Evolutionary conservation across 257 asterid species (phyloP).

Genomic region (Ilex asprella): DNA sequence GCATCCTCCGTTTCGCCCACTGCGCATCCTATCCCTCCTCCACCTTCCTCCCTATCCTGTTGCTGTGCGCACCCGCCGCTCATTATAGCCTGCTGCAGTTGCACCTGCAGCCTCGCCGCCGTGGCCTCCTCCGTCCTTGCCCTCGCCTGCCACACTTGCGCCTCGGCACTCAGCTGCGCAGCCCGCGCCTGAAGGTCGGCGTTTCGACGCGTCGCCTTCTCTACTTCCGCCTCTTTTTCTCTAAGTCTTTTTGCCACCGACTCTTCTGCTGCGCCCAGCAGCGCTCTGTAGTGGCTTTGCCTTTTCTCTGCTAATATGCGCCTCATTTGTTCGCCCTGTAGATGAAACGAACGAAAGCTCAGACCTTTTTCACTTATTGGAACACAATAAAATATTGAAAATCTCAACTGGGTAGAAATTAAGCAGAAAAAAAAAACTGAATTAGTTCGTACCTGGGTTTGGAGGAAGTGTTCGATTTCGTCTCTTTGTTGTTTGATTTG

Average conservation of each 20-base stretch:
- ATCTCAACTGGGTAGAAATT: background rate
- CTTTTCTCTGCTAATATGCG: slow-evolving; percentile 30
- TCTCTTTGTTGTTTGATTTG: slow-evolving; percentile 30
- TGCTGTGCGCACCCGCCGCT: slow-evolving; percentile 7
- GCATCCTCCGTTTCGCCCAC: slow-evolving; percentile 42
- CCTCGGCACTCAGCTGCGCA: slow-evolving; percentile 29
- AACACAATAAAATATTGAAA: too few relatives aligned
- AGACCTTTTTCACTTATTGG: background rate
- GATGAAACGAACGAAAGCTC: background rate
- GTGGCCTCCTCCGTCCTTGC: slow-evolving; percentile 30
- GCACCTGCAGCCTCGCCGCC: slow-evolving; percentile 38
- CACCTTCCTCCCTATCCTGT: slow-evolving; percentile 19
- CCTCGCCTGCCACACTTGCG: slow-evolving; percentile 39
- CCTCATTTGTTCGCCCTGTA: slow-evolving; percentile 31
- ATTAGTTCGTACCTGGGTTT: slow-evolving; percentile 18
- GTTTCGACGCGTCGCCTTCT: slow-evolving; percentile 30
- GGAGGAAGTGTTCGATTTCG: slow-evolving; percentile 30
- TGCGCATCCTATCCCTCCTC: slow-evolving; percentile 6
- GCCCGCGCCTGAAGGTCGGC: slow-evolving; percentile 33
- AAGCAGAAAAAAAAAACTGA: background rate
- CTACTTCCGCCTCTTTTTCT: slow-evolving; percentile 36
- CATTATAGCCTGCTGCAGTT: slow-evolving; percentile 33
- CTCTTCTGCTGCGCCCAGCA: slow-evolving; percentile 32
- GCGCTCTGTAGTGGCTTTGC: slow-evolving; percentile 25
- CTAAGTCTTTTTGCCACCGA: slow-evolving; percentile 24